These are phyloP conservation scores for Monilinia laxa DNA, from an alignment of 2,329 filamentous ascomycete species.

Conservation along the genomic window DNA sequence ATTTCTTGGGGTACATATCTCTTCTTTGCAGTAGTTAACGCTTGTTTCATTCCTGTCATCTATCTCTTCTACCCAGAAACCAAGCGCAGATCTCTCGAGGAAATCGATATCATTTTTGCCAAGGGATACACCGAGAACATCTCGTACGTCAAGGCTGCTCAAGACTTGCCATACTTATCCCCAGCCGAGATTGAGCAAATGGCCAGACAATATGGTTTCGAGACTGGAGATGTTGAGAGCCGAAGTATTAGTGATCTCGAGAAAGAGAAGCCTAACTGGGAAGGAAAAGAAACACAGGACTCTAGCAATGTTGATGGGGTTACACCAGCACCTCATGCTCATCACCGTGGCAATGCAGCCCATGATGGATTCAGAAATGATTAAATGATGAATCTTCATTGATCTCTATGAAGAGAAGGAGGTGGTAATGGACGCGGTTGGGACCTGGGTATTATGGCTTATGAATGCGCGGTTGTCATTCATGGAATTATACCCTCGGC, in stretches of 20 bases:
- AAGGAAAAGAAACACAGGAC: conserved; percentile 8
- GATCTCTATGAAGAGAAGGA: background rate
- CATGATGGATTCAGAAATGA: conserved; percentile 22
- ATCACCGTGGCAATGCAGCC: conserved; percentile 13
- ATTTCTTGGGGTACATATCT: conserved; percentile 43
- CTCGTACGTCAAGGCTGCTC: conserved; percentile 57
- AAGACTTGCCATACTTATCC: conserved; percentile 54
- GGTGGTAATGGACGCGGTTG: conserved; percentile 9
- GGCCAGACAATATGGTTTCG: conserved; percentile 37
- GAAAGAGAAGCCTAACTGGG: conserved; percentile 14
- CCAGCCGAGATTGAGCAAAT: conserved; percentile 51
- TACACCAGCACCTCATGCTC: background rate
- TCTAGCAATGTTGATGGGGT: background rate
- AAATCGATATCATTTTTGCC: conserved; percentile 67
- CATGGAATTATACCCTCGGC: conserved; percentile 16
- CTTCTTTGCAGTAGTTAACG: conserved; percentile 44
- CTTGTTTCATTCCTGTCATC: conserved; percentile 43
- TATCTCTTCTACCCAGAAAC: conserved; percentile 51
- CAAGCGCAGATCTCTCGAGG: conserved; percentile 58
- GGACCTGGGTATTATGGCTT: conserved; percentile 11
- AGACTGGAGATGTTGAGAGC: conserved; percentile 35
- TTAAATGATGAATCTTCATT: conserved; percentile 5
- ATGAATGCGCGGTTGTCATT: conserved; percentile 14
- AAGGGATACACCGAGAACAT: conserved; percentile 60
- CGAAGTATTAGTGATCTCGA: conserved; percentile 30